Conservation (phyloP, 139 green algal genomes). For the Pycnococcus provasolii region DNA sequence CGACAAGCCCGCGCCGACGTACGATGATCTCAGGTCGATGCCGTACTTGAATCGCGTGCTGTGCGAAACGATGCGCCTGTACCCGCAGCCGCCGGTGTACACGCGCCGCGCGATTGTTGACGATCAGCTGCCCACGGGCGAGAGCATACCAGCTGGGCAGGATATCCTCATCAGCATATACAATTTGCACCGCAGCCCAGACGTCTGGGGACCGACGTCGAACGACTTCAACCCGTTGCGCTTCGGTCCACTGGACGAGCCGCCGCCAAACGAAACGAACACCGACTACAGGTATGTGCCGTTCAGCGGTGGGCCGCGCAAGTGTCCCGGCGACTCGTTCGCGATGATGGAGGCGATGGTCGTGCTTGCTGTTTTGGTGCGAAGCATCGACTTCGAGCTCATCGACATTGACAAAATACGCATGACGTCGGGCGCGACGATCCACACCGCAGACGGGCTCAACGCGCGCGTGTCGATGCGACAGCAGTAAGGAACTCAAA, state of each 20-base stretch:
- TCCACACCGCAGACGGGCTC: slow-evolving; percentile 35
- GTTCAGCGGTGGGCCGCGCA: slow-evolving; percentile 79
- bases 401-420: slow-evolving; percentile 65
- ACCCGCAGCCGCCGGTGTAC: slow-evolving; percentile 82
- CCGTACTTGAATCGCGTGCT: slow-evolving; percentile 84
- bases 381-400: slow-evolving; percentile 63
- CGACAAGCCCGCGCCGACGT: slow-evolving; percentile 31
- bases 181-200: slow-evolving; percentile 84
- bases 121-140: slow-evolving; percentile 71
- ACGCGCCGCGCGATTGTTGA: slow-evolving; percentile 35
- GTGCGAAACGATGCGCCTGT: slow-evolving; percentile 94
- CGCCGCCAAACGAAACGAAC: slow-evolving; percentile 86
- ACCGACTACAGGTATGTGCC: slow-evolving; percentile 89
- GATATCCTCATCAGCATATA: slow-evolving; percentile 96
- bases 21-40: slow-evolving; percentile 63
- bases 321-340: slow-evolving; percentile 96
- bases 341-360: slow-evolving; percentile 59
- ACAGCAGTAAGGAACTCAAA: neutral
- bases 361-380: slow-evolving; percentile 65
- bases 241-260: slow-evolving; percentile 75
- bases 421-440: slow-evolving; percentile 83
- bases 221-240: slow-evolving; percentile 82
- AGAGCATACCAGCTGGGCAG: slow-evolving; percentile 61
- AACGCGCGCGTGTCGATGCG: neutral
- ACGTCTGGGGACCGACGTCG: slow-evolving; percentile 46